Evolutionary conservation across 805 yeast species (phyloP).

Genomic region (Schwanniomyces polymorphus): DNA sequence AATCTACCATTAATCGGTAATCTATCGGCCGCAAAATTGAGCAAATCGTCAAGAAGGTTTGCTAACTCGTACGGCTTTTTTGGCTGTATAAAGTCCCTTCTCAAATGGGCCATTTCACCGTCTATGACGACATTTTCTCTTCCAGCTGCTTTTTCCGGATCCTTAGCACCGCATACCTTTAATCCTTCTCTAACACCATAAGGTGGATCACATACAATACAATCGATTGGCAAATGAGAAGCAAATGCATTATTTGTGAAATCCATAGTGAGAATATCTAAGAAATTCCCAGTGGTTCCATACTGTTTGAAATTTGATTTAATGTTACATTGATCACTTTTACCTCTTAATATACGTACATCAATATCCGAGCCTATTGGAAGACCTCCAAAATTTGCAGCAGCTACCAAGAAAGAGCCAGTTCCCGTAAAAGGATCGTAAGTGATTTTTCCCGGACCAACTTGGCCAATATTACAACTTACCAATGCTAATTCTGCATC

Average conservation of each 20-base stretch:
- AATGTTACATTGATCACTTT: slow-evolving; percentile 51
- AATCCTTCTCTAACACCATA: slow-evolving; percentile 96
- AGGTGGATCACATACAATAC: slow-evolving; percentile 95
- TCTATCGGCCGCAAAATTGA: slow-evolving; percentile 69
- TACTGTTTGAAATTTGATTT: slow-evolving; percentile 75
- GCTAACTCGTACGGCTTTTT: slow-evolving; percentile 87
- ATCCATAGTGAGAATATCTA: slow-evolving; percentile 89
- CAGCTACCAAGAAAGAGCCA: slow-evolving; percentile 89
- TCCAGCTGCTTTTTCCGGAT: slow-evolving; percentile 66
- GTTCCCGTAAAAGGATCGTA: slow-evolving; percentile 98
- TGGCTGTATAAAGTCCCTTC: slow-evolving; percentile 86
- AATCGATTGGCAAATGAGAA: slow-evolving; percentile 59
- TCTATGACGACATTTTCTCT: slow-evolving; percentile 73
- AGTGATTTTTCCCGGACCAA: slow-evolving; percentile 59
- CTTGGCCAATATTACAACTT: slow-evolving; percentile 84
- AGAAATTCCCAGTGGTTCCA: slow-evolving; percentile 50
- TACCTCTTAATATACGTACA: slow-evolving; percentile 74
- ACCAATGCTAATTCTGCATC: slow-evolving; percentile 90
- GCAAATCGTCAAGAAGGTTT: slow-evolving; percentile 71
- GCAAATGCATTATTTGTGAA: slow-evolving; percentile 89
- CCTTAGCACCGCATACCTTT: slow-evolving; percentile 83
- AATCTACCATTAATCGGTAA: slow-evolving; percentile 76
- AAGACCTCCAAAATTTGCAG: slow-evolving; percentile 78
- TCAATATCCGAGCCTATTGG: slow-evolving; percentile 91
- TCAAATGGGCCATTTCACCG: slow-evolving; percentile 73